A percentile compares a stretch with the other conserved stretches of the same genome.
Evolutionary conservation across 108 stramenopile species (phyloP).

Genomic region (Pseudonitzschia pungens): DNA sequence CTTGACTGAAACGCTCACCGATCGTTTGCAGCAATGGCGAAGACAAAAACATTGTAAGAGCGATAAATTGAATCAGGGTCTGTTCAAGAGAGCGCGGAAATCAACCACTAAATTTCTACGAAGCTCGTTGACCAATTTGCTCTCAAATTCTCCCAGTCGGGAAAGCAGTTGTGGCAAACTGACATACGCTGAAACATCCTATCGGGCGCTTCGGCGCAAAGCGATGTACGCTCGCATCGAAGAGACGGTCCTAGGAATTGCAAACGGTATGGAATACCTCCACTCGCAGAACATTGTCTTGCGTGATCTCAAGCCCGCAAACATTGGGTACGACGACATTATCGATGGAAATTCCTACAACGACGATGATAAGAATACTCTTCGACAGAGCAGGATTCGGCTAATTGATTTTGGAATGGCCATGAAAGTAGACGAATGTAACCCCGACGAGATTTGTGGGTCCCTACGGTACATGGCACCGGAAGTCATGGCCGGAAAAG

Average conservation of each 20-base stretch:
- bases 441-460: slow-evolving; percentile 45
- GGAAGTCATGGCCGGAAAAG: slow-evolving; percentile 46
- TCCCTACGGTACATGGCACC: slow-evolving; percentile 65
- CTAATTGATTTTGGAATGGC: slow-evolving; percentile 66
- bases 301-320: slow-evolving; percentile 71
- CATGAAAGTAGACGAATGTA: slow-evolving; percentile 25
- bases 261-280: slow-evolving; percentile 55
- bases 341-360: neutral
- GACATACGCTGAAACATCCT: no score
- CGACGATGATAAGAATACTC: neutral
- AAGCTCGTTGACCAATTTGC: neutral
- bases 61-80: neutral
- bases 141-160: neutral
- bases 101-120: neutral
- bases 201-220: neutral
- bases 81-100: neutral
- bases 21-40: slow-evolving; percentile 30
- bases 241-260: slow-evolving; percentile 38
- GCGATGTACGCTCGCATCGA: slow-evolving; percentile 13
- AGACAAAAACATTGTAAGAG: neutral
- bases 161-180: neutral
- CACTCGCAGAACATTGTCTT: slow-evolving; percentile 44
- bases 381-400: slow-evolving; percentile 32
- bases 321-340: slow-evolving; percentile 47
- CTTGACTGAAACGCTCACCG: slow-evolving; percentile 43